Base-by-base conservation (phyloP, 208 protist genomes). In the Leishmania aethiopica region DNA sequence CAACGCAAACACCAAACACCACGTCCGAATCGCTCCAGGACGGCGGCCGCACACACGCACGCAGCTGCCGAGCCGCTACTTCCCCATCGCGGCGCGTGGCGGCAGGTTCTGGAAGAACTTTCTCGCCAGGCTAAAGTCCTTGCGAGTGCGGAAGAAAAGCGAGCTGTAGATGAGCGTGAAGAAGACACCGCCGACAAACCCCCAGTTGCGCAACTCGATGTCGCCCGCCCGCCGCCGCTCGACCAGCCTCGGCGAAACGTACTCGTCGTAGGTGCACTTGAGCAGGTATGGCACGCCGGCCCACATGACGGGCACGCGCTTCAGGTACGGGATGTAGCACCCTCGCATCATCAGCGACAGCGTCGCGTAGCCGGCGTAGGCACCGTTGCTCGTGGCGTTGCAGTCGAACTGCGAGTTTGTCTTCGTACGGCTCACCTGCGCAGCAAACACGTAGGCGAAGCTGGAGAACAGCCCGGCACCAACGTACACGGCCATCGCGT, bases 201-300 rank as follows among this genome's bases (percentile, higher is more conserved):
- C 93, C 89, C 91, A 96, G 79, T 96, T 97, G 60, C 89, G 90
- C 42, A 96, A 77, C 73, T 95, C 91, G 59, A 96, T 94, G 42
- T 88, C 79, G 6, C 86, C 90, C 2, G 53, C 42, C 11, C 83
- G 77, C 3, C 91, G 89, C 64, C 69, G 86, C 66, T 95, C 94
- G 1, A 95, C 45, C 84, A 88, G 92, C 35, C 81, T 87, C 19
- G 92, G 94, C 32, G 77, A 83, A 75, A 96, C 85, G 80, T 95
- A 97, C 87, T 97, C 94, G 69, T 96, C 93, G 75, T 95, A 95
- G 10, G 85, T 75, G 81, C 93, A 96, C 83, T 94, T 93, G 22
- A 84, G 32, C 37, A 96, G 77, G 78, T 96, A 97, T 3, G 90
- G 89, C 6, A 85, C 77, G 74, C 89, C 92, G 49, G 94, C 17